Evolutionary conservation across 1,284 basidiomycete species (phyloP).

Genomic region (Exobasidium cylindrosporum): DNA sequence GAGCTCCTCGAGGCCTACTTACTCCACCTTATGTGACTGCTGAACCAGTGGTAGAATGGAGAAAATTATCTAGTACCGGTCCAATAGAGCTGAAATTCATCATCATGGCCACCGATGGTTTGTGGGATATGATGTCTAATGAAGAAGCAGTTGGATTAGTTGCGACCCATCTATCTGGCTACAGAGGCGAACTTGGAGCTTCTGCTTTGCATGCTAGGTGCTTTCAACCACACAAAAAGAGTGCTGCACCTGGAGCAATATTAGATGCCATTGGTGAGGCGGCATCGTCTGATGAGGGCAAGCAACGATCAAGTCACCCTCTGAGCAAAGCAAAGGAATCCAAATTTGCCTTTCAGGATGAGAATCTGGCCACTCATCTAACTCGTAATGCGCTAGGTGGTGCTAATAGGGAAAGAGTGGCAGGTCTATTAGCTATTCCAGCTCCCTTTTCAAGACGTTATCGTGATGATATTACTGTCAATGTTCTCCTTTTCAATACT

Average conservation of each 20-base stretch:
- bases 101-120: conserved; percentile 85
- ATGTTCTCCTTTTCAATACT: conserved; percentile 11
- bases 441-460: conserved; percentile 66
- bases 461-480: conserved; percentile 40
- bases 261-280: conserved; percentile 9
- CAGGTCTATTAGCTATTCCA: conserved; percentile 77
- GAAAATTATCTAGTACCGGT: conserved; percentile 18
- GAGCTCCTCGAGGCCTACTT: conserved; percentile 40
- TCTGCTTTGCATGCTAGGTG: conserved; percentile 38
- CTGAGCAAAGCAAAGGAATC: conserved; percentile 36
- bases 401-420: conserved; percentile 68
- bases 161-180: conserved; percentile 49
- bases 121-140: conserved; percentile 94
- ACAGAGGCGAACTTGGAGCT: conserved; percentile 42
- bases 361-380: conserved; percentile 82
- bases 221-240: conserved; percentile 25
- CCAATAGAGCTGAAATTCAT: conserved; percentile 61
- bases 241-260: conserved; percentile 20
- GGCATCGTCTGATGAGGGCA: neutral
- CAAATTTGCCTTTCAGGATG: conserved; percentile 61
- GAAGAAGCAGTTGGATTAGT: conserved; percentile 84
- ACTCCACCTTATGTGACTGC: conserved; percentile 87
- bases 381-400: conserved; percentile 93
- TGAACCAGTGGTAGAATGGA: conserved; percentile 63
- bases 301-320: conserved; percentile 40